phyloP scores from a whole-genome alignment of 768 basidiomycete species.

The Agaricus blazei region DNA sequence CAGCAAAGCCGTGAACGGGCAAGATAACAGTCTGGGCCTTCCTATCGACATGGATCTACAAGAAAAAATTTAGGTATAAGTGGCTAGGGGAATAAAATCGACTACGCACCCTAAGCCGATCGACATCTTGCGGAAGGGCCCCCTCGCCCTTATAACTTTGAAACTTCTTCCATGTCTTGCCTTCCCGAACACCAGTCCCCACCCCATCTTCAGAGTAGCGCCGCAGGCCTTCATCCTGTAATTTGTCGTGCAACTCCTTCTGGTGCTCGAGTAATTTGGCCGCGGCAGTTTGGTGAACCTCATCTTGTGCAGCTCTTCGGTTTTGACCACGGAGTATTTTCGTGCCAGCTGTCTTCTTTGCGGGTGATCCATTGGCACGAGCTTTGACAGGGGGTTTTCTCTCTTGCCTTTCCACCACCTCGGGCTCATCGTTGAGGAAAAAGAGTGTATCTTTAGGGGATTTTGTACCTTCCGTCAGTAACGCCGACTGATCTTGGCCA shows the following conservation, averaged over 20 bases:
- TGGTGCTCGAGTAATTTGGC: conserved; percentile 89
- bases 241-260: conserved; percentile 64
- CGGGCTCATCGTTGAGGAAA: conserved; percentile 64
- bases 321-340: conserved; percentile 91
- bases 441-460: conserved; percentile 85
- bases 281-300: conserved; percentile 70
- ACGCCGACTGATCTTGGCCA: conserved; percentile 54
- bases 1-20: conserved; percentile 92
- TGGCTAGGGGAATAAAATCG: background rate
- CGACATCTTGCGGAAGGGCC: conserved; percentile 80
- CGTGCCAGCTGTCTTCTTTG: conserved; percentile 72
- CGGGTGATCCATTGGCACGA: conserved; percentile 61
- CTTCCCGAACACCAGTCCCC: conserved; percentile 72
- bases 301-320: conserved; percentile 80
- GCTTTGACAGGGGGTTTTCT: conserved; percentile 49
- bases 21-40: conserved; percentile 86
- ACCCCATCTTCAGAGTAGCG: conserved; percentile 81
- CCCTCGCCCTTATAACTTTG: conserved; percentile 96
- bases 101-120: conserved; percentile 65
- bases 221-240: conserved; percentile 77
- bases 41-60: conserved; percentile 85
- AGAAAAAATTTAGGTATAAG: background rate
- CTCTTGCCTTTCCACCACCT: conserved; percentile 55
- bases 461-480: conserved; percentile 83
- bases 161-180: conserved; percentile 93